A percentile compares a stretch with the other conserved stretches of the same genome.
Evolutionary conservation across 2,329 filamentous ascomycete genomes (phyloP).

Genomic region (Aspergillus sp.): DNA sequence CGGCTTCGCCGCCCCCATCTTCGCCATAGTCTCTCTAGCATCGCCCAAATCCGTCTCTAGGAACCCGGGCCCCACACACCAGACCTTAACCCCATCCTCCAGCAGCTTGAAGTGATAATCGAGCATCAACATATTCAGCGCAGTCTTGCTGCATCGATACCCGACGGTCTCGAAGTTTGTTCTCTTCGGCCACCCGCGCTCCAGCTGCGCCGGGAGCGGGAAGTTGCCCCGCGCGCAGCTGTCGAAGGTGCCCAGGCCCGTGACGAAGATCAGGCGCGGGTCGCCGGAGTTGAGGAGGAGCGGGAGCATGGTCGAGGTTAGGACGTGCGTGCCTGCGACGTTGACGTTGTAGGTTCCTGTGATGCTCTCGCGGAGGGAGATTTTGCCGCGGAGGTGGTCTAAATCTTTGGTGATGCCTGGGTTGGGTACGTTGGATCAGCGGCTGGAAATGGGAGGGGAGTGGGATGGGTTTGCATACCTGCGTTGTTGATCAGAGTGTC

Average conservation of each 20-base stretch:
- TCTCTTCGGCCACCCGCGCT: constrained; percentile 37
- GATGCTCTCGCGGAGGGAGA: not conserved
- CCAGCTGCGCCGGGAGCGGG: not conserved
- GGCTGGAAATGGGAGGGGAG: no score
- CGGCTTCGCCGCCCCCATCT: constrained; percentile 23
- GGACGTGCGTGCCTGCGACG: not conserved
- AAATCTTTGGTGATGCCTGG: not conserved
- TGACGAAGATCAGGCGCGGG: not conserved
- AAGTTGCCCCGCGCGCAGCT: not conserved
- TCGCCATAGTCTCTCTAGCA: constrained; percentile 15
- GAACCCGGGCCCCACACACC: constrained; percentile 40
- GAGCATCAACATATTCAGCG: constrained; percentile 43
- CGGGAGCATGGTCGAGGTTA: not conserved
- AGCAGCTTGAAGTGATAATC: constrained; percentile 36
- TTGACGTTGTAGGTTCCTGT: not conserved
- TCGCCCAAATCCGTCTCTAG: constrained; percentile 40
- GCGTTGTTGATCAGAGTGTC: constrained; percentile 52
- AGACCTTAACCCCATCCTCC: constrained; percentile 45
- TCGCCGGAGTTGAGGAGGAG: not conserved
- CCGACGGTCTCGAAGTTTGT: constrained; percentile 9
- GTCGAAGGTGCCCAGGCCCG: not conserved
- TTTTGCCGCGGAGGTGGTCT: not conserved
- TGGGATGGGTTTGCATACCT: no score
- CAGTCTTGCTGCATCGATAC: constrained; percentile 37
- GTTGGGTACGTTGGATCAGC: no score